These are phyloP conservation scores for Sechiopsis laciniata DNA, from an alignment of 306 rosid genomes.

Conservation along the genomic window DNA sequence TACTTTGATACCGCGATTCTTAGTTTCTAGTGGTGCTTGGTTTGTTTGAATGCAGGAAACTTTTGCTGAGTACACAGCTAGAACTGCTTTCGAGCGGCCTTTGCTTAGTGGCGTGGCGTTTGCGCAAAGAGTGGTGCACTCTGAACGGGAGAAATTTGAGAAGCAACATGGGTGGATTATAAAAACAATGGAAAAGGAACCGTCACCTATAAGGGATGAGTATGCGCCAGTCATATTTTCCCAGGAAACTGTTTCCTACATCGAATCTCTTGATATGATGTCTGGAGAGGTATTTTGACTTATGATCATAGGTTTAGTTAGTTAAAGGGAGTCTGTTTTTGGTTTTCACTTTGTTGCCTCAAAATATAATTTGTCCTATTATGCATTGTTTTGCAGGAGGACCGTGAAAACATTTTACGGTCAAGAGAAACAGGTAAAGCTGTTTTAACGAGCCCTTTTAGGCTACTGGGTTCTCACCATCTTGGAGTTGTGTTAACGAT, in stretches of 20 bases:
- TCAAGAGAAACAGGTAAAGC: constrained; percentile 22
- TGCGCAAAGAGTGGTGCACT: constrained; percentile 62
- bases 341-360: neutral
- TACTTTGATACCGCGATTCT: neutral
- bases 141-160: constrained; percentile 16
- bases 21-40: neutral
- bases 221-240: constrained; percentile 24
- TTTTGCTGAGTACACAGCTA: constrained; percentile 87
- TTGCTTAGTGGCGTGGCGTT: constrained; percentile 89
- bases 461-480: constrained; percentile 15
- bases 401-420: constrained; percentile 20
- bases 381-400: constrained; percentile 15
- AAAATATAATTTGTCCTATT: neutral
- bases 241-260: constrained; percentile 22
- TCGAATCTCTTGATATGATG: constrained; percentile 21
- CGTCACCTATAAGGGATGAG: constrained; percentile 18
- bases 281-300: constrained; percentile 22
- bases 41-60: constrained; percentile 53
- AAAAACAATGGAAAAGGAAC: constrained; percentile 19
- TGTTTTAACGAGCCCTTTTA: constrained; percentile 20
- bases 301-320: neutral
- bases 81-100: constrained; percentile 92
- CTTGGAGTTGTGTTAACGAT: constrained; percentile 22
- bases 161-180: constrained; percentile 23
- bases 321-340: neutral